Evolutionary conservation across 208 protist genomes (phyloP), one percentile per base, ranked within the genome.

Genomic region (Leishmania arabica): DNA sequence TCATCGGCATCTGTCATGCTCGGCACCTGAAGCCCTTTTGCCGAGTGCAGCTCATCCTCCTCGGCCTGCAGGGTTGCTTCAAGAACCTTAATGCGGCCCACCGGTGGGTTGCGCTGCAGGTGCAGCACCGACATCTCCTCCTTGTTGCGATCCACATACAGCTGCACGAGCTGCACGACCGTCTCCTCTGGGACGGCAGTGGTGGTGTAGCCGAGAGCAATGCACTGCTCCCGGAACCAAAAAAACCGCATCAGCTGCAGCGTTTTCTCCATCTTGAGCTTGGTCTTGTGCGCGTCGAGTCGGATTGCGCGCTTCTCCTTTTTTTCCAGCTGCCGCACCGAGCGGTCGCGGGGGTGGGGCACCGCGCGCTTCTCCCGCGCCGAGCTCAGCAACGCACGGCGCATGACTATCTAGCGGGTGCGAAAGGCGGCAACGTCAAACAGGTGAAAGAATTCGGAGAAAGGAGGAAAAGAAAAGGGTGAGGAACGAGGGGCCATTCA

Each of bases 201-300:
- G 27, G 31, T 60, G 42, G 82, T 80, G 73, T 84, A 85, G 47
- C 87, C 87, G 11, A 95, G 88, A 11, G 89, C 82, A 8, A 89
- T 62, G 74, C 90, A 93, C 84, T 95, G 92, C 78, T 93, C 88
- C 21, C 92, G 89, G 70, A 97, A 95, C 92, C 94, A 97, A 42
- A 88, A 89, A 75, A 91, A 92, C 51, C 92, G 91, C 80, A 87
- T 70, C 27, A 89, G 76, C 31, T 88, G 88, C 75, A 89, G 81
- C 45, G 85, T 58, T 34, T 89, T 53, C 76, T 89, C 82, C 37
- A 80, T 71, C 75, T 88, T 83, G 47, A 87, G 88, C 27, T 78
- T 70, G 49, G 78, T 81, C 60, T 92, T 90, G 49, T 90, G 84
- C 53, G 53, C 70, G 47, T 79, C 79, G n/a, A 93, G 69, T 1